Conservation (phyloP, 495 filamentous ascomycete species). For the Hypoxylon lienhwacheense region DNA sequence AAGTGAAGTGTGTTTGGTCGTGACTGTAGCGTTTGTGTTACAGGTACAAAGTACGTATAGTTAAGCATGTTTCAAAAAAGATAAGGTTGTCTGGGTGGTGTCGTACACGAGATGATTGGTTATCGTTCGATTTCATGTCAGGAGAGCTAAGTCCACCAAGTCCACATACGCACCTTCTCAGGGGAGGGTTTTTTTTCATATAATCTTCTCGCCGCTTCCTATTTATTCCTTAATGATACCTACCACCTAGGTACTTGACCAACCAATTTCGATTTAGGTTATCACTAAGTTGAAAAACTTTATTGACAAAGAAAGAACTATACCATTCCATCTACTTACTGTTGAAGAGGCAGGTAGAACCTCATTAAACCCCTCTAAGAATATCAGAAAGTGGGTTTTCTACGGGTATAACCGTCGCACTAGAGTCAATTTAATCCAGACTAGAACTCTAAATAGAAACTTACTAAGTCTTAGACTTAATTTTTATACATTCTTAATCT, state of each 20-base stretch:
- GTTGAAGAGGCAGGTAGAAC: neutral
- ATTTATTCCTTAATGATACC: conserved; percentile 1
- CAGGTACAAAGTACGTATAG: too few relatives aligned
- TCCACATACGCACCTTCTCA: too few relatives aligned
- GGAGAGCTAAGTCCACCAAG: neutral
- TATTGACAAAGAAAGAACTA: conserved; percentile 2
- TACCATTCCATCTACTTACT: neutral
- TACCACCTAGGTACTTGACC: too few relatives aligned
- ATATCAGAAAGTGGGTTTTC: conserved; percentile 4
- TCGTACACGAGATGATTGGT: conserved; percentile 16
- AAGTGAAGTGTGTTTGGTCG: too few relatives aligned
- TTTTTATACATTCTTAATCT: too few relatives aligned
- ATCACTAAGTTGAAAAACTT: too few relatives aligned
- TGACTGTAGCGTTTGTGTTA: too few relatives aligned
- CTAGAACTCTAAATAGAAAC: neutral
- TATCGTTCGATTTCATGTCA: conserved; percentile 26
- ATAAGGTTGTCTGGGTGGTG: neutral
- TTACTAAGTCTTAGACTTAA: too few relatives aligned
- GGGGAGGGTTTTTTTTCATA: neutral
- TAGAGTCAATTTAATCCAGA: neutral
- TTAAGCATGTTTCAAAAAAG: too few relatives aligned
- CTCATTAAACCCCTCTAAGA: neutral
- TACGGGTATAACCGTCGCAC: conserved; percentile 14
- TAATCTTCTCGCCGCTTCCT: conserved; percentile 15
- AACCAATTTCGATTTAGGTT: neutral